These are phyloP conservation scores for Aureobasidium sp. DNA, from an alignment of 2,329 filamentous ascomycete genomes.

Conservation along the genomic window DNA sequence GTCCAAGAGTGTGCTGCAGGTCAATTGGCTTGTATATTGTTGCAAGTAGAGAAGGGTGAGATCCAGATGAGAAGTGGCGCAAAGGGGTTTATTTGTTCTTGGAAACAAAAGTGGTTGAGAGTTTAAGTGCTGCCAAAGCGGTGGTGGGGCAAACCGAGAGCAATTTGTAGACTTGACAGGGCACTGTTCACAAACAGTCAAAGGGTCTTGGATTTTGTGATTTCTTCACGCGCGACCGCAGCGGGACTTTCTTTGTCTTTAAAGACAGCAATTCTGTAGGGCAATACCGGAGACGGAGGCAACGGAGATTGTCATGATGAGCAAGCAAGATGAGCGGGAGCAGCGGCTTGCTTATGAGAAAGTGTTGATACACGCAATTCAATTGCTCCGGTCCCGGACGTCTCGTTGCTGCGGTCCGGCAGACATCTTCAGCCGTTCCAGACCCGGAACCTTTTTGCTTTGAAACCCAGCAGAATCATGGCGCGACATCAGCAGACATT, in stretches of 20 bases:
- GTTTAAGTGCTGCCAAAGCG: not conserved
- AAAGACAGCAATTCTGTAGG: not conserved
- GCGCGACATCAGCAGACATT: not conserved
- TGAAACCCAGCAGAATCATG: not conserved
- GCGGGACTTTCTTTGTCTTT: not conserved
- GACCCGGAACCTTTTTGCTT: not conserved
- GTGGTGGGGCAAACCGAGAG: constrained; percentile 2
- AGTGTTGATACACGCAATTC: constrained; percentile 4
- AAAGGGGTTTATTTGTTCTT: not conserved
- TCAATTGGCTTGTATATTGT: not conserved
- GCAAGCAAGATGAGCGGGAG: constrained; percentile 2
- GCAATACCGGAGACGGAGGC: constrained; percentile 1
- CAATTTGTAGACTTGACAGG: not conserved
- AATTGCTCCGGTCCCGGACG: not conserved
- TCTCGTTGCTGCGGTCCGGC: not conserved
- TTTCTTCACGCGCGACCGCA: not conserved
- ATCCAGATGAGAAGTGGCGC: not conserved
- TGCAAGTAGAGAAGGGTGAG: not conserved
- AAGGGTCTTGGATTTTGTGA: not conserved
- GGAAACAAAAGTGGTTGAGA: constrained; percentile 4
- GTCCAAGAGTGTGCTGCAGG: not conserved
- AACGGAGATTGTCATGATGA: constrained; percentile 8
- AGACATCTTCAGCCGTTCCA: not conserved
- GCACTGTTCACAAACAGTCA: not conserved
- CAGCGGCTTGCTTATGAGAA: not conserved